phyloP scores from a whole-genome alignment of 805 yeast species.

The Limtongia smithiae region DNA sequence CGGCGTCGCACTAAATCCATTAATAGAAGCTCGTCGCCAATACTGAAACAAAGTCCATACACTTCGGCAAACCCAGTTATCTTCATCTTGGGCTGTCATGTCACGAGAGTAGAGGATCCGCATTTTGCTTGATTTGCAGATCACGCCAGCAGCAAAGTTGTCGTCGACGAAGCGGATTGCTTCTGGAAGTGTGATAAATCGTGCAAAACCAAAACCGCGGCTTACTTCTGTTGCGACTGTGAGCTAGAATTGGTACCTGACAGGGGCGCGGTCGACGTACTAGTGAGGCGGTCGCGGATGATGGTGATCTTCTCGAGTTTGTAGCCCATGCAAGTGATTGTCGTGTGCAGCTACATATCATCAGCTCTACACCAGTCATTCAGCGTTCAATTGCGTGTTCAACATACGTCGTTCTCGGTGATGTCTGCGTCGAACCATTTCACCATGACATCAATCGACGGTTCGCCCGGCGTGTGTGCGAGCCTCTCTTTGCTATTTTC shows the following conservation, averaged over 20 bases:
- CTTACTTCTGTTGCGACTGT: constrained; percentile 1
- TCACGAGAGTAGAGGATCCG: constrained; percentile 7
- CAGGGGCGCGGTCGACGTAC: constrained; percentile 3
- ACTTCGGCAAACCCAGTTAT: constrained; percentile 14
- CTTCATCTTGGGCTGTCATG: constrained; percentile 1
- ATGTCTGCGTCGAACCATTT: constrained; percentile 5
- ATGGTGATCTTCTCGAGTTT: constrained; percentile 13
- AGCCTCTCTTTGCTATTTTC: not conserved
- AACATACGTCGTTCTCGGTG: constrained; percentile 7
- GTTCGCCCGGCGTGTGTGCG: not conserved
- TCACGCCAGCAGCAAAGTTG: constrained; percentile 1
- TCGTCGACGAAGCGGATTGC: constrained; percentile 7
- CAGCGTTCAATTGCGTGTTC: not conserved
- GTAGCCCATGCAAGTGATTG: not conserved
- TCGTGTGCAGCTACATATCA: constrained; percentile 2
- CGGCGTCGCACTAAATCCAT: constrained; percentile 8
- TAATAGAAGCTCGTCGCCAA: too few species aligned
- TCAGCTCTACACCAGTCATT: too few species aligned
- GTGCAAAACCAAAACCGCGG: constrained; percentile 19
- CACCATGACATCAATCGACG: not conserved
- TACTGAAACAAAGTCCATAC: constrained; percentile 1
- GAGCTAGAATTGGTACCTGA: not conserved
- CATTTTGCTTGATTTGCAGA: not conserved
- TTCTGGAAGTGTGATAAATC: constrained; percentile 7
- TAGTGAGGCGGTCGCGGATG: constrained; percentile 19